phyloP scores from a whole-genome alignment of 805 yeast genomes.

The Metschnikowia drakensbergensis region DNA sequence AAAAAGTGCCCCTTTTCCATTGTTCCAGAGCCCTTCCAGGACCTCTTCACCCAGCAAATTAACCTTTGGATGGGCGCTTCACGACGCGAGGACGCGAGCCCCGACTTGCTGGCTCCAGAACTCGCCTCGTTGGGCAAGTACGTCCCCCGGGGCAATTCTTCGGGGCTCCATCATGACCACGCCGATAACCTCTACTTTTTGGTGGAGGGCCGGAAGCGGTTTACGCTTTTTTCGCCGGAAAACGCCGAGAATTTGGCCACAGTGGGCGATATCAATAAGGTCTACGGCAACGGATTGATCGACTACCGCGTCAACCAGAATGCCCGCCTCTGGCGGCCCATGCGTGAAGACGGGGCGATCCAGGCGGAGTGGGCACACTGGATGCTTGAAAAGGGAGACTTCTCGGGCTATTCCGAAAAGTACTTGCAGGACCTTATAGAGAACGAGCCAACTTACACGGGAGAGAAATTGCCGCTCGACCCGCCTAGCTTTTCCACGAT shows the following conservation, averaged over 20 bases:
- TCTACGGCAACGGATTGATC: conserved; percentile 62
- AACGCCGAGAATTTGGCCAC: conserved; percentile 59
- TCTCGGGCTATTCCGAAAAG: conserved; percentile 11
- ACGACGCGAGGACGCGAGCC: conserved; percentile 7
- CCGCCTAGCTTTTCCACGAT: conserved; percentile 69
- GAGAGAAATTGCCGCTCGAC: conserved; percentile 26
- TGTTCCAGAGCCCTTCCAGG: conserved; percentile 38
- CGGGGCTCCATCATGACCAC: conserved; percentile 79
- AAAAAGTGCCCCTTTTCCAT: conserved; percentile 30
- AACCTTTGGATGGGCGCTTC: conserved; percentile 68
- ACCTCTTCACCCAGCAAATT: conserved; percentile 62
- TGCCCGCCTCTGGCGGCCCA: conserved; percentile 61
- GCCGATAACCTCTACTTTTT: conserved; percentile 72
- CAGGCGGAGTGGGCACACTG: conserved; percentile 46
- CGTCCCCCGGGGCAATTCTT: conserved; percentile 59
- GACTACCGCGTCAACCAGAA: conserved; percentile 52
- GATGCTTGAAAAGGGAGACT: conserved; percentile 29
- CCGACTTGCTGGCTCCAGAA: conserved; percentile 15
- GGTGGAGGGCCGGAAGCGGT: conserved; percentile 56
- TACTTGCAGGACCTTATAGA: conserved; percentile 7
- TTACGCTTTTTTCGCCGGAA: conserved; percentile 62
- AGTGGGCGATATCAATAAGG: conserved; percentile 53
- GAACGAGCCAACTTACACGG: conserved; percentile 9
- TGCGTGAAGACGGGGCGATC: conserved; percentile 62
- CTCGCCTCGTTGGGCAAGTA: conserved; percentile 47